Conservation (phyloP, 371 early-diverging fungal species). For the Mycotypha africana region DNA sequence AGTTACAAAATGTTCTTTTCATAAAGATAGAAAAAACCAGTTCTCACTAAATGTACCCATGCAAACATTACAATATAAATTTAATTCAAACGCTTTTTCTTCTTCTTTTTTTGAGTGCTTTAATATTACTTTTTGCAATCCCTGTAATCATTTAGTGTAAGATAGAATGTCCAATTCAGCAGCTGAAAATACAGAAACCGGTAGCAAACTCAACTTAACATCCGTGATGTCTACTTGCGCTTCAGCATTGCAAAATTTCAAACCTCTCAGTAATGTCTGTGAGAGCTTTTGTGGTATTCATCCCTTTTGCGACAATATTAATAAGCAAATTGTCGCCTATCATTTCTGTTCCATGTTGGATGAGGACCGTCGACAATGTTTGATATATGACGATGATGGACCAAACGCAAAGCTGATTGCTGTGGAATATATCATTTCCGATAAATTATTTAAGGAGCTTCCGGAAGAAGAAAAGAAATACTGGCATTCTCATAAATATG, state of each 20-base stretch:
- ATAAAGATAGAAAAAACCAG: too few relatives aligned
- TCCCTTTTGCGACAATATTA: constrained; percentile 24
- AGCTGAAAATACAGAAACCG: too few relatives aligned
- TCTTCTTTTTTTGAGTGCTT: too few relatives aligned
- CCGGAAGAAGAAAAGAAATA: constrained; percentile 36
- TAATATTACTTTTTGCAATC: too few relatives aligned
- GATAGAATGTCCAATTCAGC: too few relatives aligned
- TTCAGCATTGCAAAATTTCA: background rate
- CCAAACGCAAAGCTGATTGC: constrained; percentile 38
- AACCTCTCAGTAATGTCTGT: background rate
- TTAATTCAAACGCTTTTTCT: too few relatives aligned
- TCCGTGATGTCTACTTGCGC: background rate
- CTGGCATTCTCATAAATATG: constrained; percentile 46
- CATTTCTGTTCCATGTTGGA: constrained; percentile 42
- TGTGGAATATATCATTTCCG: constrained; percentile 53
- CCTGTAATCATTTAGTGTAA: too few relatives aligned
- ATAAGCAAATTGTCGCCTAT: constrained; percentile 37
- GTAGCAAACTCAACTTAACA: too few relatives aligned
- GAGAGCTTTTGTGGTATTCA: constrained; percentile 23
- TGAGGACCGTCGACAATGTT: constrained; percentile 47
- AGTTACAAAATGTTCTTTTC: too few relatives aligned
- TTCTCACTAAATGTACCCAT: too few relatives aligned
- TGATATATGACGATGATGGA: constrained; percentile 39
- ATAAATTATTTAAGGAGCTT: constrained; percentile 29
- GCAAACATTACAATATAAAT: too few relatives aligned